These are phyloP conservation scores for Eimeria mitis DNA, from an alignment of 169 alveolate species.

Conservation along the genomic window DNA sequence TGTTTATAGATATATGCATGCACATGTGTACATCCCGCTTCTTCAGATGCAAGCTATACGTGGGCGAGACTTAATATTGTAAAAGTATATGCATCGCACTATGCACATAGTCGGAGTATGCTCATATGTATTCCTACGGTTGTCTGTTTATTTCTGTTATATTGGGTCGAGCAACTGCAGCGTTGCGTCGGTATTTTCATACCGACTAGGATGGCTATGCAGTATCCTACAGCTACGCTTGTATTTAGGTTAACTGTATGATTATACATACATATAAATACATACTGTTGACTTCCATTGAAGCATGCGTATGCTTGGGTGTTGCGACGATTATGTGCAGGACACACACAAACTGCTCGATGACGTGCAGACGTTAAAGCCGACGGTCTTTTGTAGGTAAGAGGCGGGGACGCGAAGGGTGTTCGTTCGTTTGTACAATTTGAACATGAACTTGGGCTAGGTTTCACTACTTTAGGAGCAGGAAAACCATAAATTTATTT, in stretches of 20 bases:
- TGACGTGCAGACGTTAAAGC: slow-evolving; percentile 95
- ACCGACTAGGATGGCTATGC: no score
- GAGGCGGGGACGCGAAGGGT: neutral
- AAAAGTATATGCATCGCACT: neutral
- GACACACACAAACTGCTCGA: slow-evolving; percentile 89
- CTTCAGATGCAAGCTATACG: neutral
- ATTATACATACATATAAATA: no score
- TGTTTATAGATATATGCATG: neutral
- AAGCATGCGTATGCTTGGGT: neutral
- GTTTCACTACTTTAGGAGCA: neutral
- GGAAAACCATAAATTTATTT: neutral
- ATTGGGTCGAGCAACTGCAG: no score
- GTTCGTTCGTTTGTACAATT: neutral
- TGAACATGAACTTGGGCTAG: neutral
- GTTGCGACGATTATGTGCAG: slow-evolving; percentile 59
- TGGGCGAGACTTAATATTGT: neutral
- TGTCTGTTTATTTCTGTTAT: no score
- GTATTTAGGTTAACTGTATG: no score
- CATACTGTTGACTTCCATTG: neutral
- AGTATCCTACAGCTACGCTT: no score
- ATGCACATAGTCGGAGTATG: neutral
- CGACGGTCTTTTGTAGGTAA: slow-evolving; percentile 93
- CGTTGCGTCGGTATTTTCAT: no score
- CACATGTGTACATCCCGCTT: neutral
- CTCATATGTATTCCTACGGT: neutral